Percentiles rank a stretch among this genome's conserved stretches.
These are phyloP conservation scores for Onygenales sp. DNA, from an alignment of 2,329 filamentous ascomycete genomes.

Conservation along the genomic window DNA sequence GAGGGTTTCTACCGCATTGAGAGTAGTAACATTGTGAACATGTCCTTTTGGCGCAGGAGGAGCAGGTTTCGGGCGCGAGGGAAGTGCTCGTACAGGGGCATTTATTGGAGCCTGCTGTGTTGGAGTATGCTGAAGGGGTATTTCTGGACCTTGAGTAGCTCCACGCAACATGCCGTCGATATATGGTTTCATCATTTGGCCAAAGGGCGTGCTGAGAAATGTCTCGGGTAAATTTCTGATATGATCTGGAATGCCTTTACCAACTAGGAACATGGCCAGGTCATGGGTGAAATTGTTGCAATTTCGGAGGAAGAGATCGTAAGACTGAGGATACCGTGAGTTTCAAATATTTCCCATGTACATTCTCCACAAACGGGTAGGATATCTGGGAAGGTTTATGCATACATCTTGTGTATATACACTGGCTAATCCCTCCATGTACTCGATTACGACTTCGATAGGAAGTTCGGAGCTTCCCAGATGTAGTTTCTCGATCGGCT, in stretches of 20 bases:
- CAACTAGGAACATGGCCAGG: constrained; percentile 78
- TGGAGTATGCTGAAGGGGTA: constrained; percentile 10
- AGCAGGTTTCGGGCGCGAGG: constrained; percentile 6
- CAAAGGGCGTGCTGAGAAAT: constrained; percentile 78
- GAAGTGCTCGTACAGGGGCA: constrained; percentile 10
- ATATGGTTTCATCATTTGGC: constrained; percentile 75
- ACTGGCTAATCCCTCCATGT: constrained; percentile 69
- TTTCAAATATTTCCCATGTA: neutral
- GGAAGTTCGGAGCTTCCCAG: constrained; percentile 73
- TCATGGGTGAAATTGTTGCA: constrained; percentile 98
- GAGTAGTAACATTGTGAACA: constrained; percentile 53
- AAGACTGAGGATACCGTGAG: constrained; percentile 47
- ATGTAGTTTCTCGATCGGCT: constrained; percentile 63
- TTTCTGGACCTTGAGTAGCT: constrained; percentile 49
- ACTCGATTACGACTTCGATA: constrained; percentile 74
- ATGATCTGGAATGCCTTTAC: constrained; percentile 76
- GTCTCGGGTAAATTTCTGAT: constrained; percentile 78
- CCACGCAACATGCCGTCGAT: constrained; percentile 55
- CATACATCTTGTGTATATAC: constrained; percentile 71
- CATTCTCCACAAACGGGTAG: neutral
- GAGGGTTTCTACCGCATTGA: constrained; percentile 51
- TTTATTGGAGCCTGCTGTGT: constrained; percentile 9
- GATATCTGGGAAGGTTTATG: neutral
- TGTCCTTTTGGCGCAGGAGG: constrained; percentile 22
- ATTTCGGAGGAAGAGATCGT: constrained; percentile 83